Evolutionary conservation across 1,284 basidiomycete genomes (phyloP).

Genomic region (Thecaphora thlaspeos): DNA sequence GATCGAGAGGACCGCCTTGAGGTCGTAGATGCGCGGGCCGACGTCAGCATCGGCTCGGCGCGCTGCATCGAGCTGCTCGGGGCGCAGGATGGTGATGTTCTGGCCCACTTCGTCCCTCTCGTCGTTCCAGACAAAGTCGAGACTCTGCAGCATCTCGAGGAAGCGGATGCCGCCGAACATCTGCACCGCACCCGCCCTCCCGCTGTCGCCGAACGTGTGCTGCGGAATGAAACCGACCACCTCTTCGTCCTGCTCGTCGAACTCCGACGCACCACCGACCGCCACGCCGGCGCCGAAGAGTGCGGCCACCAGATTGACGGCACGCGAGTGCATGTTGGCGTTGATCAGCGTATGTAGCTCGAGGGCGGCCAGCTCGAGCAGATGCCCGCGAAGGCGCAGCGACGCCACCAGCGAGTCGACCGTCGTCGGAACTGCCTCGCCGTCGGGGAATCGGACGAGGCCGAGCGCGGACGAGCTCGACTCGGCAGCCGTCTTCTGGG

Average conservation of each 20-base stretch:
- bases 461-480: constrained; percentile 62
- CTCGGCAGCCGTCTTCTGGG: constrained; percentile 17
- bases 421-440: constrained; percentile 70
- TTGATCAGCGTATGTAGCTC: constrained; percentile 84
- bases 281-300: constrained; percentile 44
- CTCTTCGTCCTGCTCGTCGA: constrained; percentile 29
- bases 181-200: constrained; percentile 22
- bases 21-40: constrained; percentile 75
- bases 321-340: constrained; percentile 62
- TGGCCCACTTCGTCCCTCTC: constrained; percentile 60
- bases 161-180: constrained; percentile 71
- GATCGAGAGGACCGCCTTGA: constrained; percentile 65
- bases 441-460: constrained; percentile 71
- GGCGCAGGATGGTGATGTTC: constrained; percentile 65
- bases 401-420: constrained; percentile 74
- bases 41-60: constrained; percentile 68
- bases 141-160: constrained; percentile 79
- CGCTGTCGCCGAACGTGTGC: constrained; percentile 29
- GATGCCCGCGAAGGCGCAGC: constrained; percentile 77
- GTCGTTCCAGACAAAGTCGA: constrained; percentile 86
- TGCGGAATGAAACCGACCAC: constrained; percentile 28
- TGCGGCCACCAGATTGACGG: constrained; percentile 46
- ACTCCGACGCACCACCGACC: constrained; percentile 13
- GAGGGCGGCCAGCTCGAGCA: constrained; percentile 81
- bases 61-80: constrained; percentile 71